These are phyloP conservation scores for Nicotiana tabacum DNA, from an alignment of 257 asterid species.

Conservation along the genomic window DNA sequence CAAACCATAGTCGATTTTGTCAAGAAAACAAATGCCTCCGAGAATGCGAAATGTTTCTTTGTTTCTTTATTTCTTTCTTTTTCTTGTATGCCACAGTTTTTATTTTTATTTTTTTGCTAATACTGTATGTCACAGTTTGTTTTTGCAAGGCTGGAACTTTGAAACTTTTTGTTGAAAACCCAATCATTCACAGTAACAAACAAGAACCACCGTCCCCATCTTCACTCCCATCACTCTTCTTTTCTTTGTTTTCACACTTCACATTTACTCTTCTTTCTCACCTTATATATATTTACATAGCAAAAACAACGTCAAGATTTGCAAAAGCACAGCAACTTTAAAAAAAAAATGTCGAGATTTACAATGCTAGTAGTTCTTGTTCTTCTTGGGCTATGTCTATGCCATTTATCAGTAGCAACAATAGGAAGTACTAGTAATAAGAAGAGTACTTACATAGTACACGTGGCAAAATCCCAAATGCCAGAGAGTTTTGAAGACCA, in stretches of 20 bases:
- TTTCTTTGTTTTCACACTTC: not conserved
- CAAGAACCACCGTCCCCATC: not conserved
- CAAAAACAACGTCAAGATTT: not conserved
- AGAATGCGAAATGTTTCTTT: not conserved
- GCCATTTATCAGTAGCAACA: conserved; percentile 18
- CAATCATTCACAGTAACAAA: not conserved
- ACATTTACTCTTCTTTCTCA: not conserved
- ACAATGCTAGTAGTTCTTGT: not conserved
- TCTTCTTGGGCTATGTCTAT: conserved; percentile 11
- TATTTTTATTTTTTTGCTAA: not conserved
- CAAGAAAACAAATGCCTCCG: not conserved
- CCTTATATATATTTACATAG: not conserved
- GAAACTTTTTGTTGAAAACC: not conserved
- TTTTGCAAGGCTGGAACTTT: not conserved
- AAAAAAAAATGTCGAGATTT: not conserved
- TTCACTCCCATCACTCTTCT: not conserved
- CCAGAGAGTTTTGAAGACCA: conserved; percentile 58
- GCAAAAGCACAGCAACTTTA: not conserved
- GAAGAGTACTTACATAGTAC: conserved; percentile 60
- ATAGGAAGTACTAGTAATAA: not conserved
- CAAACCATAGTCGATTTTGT: too few relatives aligned
- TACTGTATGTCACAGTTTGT: not conserved
- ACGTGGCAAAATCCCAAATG: conserved; percentile 77
- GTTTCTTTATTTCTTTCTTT: too few relatives aligned
- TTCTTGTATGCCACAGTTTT: too few relatives aligned